Percentiles rank a stretch among this genome's conserved stretches.
Evolutionary conservation across 306 rosid genomes (phyloP).

Genomic region (Ammopiptanthus mongolicus): DNA sequence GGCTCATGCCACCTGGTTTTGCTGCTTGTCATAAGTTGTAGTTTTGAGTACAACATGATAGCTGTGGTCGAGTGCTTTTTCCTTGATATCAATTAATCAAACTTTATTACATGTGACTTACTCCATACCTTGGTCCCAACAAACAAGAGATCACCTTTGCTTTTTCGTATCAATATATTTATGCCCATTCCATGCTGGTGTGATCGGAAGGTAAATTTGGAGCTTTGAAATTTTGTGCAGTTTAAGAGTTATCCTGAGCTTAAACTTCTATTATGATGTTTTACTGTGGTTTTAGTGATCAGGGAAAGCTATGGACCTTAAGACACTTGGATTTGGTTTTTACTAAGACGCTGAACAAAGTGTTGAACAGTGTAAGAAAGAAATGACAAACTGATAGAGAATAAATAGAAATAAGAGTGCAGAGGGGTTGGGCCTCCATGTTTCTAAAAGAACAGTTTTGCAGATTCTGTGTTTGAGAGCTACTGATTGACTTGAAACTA

Average conservation of each 20-base stretch:
- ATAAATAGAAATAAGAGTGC: slow-evolving; percentile 5
- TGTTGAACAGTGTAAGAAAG: neutral
- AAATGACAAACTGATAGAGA: neutral
- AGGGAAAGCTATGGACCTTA: too few species aligned
- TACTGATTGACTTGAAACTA: slow-evolving; percentile 23
- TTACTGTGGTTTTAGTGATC: neutral
- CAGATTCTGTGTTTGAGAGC: slow-evolving; percentile 16
- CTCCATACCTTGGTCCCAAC: slow-evolving; percentile 42
- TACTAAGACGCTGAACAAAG: neutral
- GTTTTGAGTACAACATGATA: slow-evolving; percentile 38
- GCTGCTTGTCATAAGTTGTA: slow-evolving; percentile 43
- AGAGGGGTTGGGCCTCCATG: slow-evolving; percentile 17
- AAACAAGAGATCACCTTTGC: slow-evolving; percentile 27
- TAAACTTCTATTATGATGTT: neutral
- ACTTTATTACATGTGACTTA: slow-evolving; percentile 52
- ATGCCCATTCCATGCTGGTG: slow-evolving; percentile 22
- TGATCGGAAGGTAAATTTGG: slow-evolving; percentile 10
- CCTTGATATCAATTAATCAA: slow-evolving; percentile 35
- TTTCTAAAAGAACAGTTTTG: slow-evolving; percentile 6
- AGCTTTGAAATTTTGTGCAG: neutral
- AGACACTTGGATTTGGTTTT: neutral
- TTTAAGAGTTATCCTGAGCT: neutral
- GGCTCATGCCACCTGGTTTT: slow-evolving; percentile 55
- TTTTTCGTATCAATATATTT: slow-evolving; percentile 26
- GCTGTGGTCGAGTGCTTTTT: slow-evolving; percentile 32